Evolutionary conservation across 1,284 basidiomycete species (phyloP).

Genomic region (Ceratobasidium sp.): DNA sequence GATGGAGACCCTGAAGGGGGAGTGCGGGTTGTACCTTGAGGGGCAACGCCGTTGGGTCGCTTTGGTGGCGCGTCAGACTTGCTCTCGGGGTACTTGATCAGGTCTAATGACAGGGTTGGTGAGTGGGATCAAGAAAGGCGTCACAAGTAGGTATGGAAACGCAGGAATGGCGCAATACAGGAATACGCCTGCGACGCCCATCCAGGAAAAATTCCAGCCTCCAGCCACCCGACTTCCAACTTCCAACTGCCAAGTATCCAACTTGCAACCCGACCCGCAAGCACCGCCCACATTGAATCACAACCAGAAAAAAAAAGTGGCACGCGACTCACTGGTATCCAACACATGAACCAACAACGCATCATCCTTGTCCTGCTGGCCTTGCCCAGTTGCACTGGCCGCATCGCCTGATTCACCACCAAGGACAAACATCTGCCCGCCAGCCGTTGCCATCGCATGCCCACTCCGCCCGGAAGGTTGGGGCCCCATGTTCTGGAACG

Average conservation of each 20-base stretch:
- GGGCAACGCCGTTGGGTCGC: neutral
- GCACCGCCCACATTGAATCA: neutral
- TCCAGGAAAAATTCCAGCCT: neutral
- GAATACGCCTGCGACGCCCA: neutral
- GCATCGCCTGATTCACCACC: slow-evolving; percentile 90
- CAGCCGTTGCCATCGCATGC: slow-evolving; percentile 94
- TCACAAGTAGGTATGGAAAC: slow-evolving; percentile 15
- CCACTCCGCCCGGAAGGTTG: slow-evolving; percentile 91
- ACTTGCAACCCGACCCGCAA: neutral
- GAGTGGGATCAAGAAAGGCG: neutral
- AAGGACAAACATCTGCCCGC: slow-evolving; percentile 87
- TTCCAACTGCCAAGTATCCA: neutral
- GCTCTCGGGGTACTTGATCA: slow-evolving; percentile 92
- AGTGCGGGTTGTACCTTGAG: slow-evolving; percentile 1
- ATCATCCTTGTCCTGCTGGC: slow-evolving; percentile 74
- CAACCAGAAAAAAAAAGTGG: slow-evolving; percentile 35
- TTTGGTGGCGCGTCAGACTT: slow-evolving; percentile 52
- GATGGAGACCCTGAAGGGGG: slow-evolving; percentile 8
- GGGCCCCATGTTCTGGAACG: slow-evolving; percentile 99
- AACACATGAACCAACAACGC: slow-evolving; percentile 87
- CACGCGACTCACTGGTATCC: slow-evolving; percentile 81
- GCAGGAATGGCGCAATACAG: neutral
- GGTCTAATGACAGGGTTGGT: slow-evolving; percentile 63
- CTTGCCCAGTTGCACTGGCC: neutral
- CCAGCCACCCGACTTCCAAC: neutral